Base-by-base conservation (phyloP, 1,284 basidiomycete species). In the Puccinia horiana region DNA sequence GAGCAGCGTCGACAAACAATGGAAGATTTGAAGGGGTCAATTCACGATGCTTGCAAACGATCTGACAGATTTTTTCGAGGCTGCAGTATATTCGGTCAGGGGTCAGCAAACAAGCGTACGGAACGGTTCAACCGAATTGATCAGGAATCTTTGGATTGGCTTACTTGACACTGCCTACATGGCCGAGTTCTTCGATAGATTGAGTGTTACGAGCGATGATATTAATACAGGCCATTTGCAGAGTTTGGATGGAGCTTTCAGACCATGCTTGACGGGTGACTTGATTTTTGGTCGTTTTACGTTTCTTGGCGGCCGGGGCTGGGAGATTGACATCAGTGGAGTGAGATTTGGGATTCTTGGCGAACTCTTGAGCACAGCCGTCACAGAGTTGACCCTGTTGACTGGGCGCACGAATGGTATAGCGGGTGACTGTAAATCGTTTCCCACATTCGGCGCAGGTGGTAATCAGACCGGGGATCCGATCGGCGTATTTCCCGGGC, bases 41-140 rank as follows among this genome's bases (percentile, higher is more conserved):
- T 83, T 92, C 91, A 49, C 96, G 90, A 85, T 93, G 94, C 87
- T 93, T 94, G 56, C 93, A 92, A 54, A 99, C 90, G 26, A 94
- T 92, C 87, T 93, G 93, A 35, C 93, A 91, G 65, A 96, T 92
- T 56, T 81, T 56, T 65, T 83, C 76, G 44, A 82, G 47, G 44
- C 77, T 76, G 42, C 58, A 58, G 18, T 42, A 65, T 9, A 29
- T 16, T 58, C 20, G 6, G 29, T 67, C 14, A 76, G 20, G 23
- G 42, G 61, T 58, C 74, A 56, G 58, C 18, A 35, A 23, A 47
- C 6, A 40, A 47, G 37, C 0, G 8, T 52, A 47, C 35, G 29
- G 20, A 32, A 35, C 29, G 16, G 49, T 40, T 18, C 2, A 54
- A 52, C 20, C 35, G 20, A 74, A 47, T 20, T 20, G 47, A 35